Base-by-base conservation (phyloP, 306 rosid species). In the Pterocarpus macrocarpus region DNA sequence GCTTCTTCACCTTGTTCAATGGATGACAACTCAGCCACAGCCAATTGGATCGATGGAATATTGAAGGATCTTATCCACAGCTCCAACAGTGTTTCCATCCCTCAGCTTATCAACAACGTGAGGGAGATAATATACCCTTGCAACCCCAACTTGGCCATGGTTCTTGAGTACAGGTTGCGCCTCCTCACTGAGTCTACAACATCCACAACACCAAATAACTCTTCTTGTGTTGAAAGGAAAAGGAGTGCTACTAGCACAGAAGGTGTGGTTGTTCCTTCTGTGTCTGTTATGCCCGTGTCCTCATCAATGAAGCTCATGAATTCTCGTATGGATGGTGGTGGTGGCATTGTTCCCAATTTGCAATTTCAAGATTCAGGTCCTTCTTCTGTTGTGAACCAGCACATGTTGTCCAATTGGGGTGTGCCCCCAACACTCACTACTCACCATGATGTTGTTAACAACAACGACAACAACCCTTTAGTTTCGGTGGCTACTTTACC, bases 91-190 rank as follows among this genome's bases (percentile, higher is more conserved):
- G 94, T 93, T 55, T 95, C 99, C 14, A 91, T 95, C 52, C 97
- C 95, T 50, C 99, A 95, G 63, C 97, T 95, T 8, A 95, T 95
- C 70, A 93, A 87, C 70, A 95, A 93, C 90, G 99, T 95, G 7
- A 83, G 87, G 79, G 99, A 95, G 83, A 91, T 95, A 4, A 95
- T 95, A 47, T 92, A 83, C 73, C 99, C 99, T 85, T 95, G 98
- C 75, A 95, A 95, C 77, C 99, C 99, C 35, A 92, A 88, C 82
- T 92, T 95, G 4, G 99, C 98, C 4, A 79, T 93, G 15, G 89
- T 93, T 55, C 99, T 95, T 62, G 99, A 93, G 87, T 89, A 90
- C 76, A 84, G 99, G 49, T 88, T 95, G 62, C 90, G 98, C 3
- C 87, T 91, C 71, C 87, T 92, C 32, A 84, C 92, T 13, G 59